Evolutionary conservation across 768 basidiomycete species (phyloP).

Genomic region (Tricholoma furcatifolium): DNA sequence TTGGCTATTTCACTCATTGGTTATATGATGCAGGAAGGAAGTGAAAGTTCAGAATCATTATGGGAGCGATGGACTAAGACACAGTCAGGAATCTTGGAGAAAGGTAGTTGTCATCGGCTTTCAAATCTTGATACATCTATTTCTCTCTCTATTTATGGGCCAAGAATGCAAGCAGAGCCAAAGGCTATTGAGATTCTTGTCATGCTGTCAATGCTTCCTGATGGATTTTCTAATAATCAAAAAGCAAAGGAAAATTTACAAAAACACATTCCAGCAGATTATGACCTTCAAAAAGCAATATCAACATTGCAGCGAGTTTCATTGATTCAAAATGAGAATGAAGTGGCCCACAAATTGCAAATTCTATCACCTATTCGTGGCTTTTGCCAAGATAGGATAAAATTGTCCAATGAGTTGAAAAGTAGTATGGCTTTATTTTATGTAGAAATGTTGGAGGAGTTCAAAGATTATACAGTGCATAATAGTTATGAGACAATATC

Average conservation of each 20-base stretch:
- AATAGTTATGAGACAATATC: neutral
- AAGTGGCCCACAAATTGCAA: neutral
- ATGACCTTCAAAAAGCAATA: no score
- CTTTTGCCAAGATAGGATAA: no score
- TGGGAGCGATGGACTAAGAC: slow-evolving; percentile 17
- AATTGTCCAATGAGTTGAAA: neutral
- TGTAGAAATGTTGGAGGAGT: neutral
- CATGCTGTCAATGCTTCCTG: slow-evolving; percentile 21
- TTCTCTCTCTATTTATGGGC: slow-evolving; percentile 15
- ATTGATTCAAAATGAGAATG: no score
- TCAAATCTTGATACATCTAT: no score
- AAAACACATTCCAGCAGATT: neutral
- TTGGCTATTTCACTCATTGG: no score
- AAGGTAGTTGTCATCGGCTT: slow-evolving; percentile 16
- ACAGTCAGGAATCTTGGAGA: slow-evolving; percentile 16
- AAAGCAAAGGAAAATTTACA: no score
- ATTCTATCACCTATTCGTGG: no score
- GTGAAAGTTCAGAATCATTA: no score
- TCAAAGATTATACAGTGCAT: neutral
- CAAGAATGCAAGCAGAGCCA: slow-evolving; percentile 18
- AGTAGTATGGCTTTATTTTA: neutral
- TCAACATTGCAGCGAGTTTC: no score
- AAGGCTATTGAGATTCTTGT: no score
- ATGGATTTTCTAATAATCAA: slow-evolving; percentile 4
- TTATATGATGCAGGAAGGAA: no score